Base-by-base conservation (phyloP, 495 filamentous ascomycete genomes). In the Aspergillus cavernicola region DNA sequence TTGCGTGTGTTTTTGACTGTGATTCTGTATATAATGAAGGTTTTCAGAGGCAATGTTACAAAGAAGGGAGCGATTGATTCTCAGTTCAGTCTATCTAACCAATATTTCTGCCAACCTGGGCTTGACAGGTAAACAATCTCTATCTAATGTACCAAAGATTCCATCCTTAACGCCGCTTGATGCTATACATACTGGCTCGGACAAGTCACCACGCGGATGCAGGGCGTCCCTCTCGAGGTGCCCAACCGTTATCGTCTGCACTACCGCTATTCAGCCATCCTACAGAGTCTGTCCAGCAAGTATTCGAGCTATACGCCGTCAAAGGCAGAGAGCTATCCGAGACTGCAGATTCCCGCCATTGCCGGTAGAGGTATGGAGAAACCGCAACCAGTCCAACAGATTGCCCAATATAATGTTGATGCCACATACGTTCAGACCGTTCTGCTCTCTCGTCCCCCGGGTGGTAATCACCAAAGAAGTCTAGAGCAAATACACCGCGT, bases 381-480 rank as follows among this genome's bases (percentile, higher is more conserved):
- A 61, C 35, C 23, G 48, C 58, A 24, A 55, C 41, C 24, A 28
- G 23, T 13, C 46, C 56, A 23, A 50, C 35, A n/a, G 53, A 39
- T 20, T 50, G 53, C 1, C 32, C 23, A 9, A 46, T 20, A 9
- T 54, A 50, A 53, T 53, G 40, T 28, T 57, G 42, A 4, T 51
- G 36, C 58, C 55, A 59, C 43, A 43, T 51, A 2, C 41, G 29
- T 36, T 62, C 55, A 16, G 48, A 23, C 29, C 42, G 50, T 50
- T 66, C 60, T 2, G 55, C 56, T 33, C 42, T 43, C 4, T 53
- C 19, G 29, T 66, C 63, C 1, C 58, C 64, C 0, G 60, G 60
- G 24, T 66, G 57, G 38, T 66, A 66, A 26, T 66, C 60, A 36
- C 64, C 58, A 13, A 47, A 52, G 23, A 56, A 45, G 38, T 64